A percentile compares a stretch with the other conserved stretches of the same genome.
Conservation (phyloP, 2,329 filamentous ascomycete species). For the Colletotrichum ledebouriae region DNA sequence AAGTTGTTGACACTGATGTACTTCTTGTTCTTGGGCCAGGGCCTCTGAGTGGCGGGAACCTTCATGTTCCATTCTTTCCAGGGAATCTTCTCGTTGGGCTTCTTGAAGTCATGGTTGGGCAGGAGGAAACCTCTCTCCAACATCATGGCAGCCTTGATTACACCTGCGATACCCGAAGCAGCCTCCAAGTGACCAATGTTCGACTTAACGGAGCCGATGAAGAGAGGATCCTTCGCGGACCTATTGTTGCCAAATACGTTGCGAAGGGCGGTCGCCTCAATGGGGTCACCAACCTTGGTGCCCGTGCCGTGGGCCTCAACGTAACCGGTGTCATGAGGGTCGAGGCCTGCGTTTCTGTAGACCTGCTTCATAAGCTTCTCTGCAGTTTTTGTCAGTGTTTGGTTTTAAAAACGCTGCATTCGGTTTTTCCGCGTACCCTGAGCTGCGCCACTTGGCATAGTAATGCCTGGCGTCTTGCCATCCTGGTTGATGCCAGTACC, state of each 20-base stretch:
- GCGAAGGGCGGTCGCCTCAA: slow-evolving; percentile 64
- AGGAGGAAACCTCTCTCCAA: slow-evolving; percentile 64
- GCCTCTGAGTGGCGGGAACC: slow-evolving; percentile 58
- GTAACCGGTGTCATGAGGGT: slow-evolving; percentile 46
- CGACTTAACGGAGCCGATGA: slow-evolving; percentile 63
- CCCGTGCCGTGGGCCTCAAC: slow-evolving; percentile 70
- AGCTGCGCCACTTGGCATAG: slow-evolving; percentile 65
- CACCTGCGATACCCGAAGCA: slow-evolving; percentile 63
- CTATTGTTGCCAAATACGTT: slow-evolving; percentile 55
- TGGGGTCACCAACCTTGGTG: slow-evolving; percentile 67
- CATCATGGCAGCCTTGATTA: slow-evolving; percentile 67
- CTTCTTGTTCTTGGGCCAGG: slow-evolving; percentile 63
- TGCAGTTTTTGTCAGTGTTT: slow-evolving; percentile 45
- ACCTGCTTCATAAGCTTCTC: slow-evolving; percentile 57
- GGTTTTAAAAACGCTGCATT: not conserved
- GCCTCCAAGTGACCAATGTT: slow-evolving; percentile 67
- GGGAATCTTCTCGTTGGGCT: slow-evolving; percentile 62
- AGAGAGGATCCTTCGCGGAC: slow-evolving; percentile 51
- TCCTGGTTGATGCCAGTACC: slow-evolving; percentile 68
- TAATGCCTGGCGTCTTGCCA: slow-evolving; percentile 68
- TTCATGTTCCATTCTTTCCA: slow-evolving; percentile 65
- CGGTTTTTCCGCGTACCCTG: slow-evolving; percentile 51
- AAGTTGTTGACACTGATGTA: slow-evolving; percentile 64
- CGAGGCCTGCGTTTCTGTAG: slow-evolving; percentile 51
- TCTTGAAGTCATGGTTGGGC: slow-evolving; percentile 64